Percentiles rank a stretch among this genome's conserved stretches.
phyloP scores from a whole-genome alignment of 2,329 filamentous ascomycete genomes.

The Chaetomiaceae sp. region DNA sequence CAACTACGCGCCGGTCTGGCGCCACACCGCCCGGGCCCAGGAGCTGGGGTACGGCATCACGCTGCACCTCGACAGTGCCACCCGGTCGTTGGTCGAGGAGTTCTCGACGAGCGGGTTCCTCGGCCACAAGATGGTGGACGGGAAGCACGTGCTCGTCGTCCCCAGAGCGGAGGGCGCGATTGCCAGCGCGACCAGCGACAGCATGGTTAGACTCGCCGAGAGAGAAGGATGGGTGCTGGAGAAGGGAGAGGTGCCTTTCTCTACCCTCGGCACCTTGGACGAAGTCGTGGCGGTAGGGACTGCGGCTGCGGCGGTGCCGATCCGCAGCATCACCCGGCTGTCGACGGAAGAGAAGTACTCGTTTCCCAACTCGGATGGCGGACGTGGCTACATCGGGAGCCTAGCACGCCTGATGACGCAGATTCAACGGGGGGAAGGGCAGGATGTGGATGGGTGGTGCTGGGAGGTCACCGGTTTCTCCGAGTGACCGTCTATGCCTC shows the following conservation, averaged over 20 bases:
- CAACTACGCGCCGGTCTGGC: slow-evolving; percentile 65
- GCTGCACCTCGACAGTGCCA: slow-evolving; percentile 63
- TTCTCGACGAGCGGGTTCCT: slow-evolving; percentile 66
- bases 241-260: slow-evolving; percentile 41
- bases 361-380: not conserved
- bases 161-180: slow-evolving; percentile 63
- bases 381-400: not conserved
- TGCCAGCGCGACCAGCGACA: slow-evolving; percentile 59
- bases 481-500: not conserved
- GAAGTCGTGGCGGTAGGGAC: slow-evolving; percentile 4
- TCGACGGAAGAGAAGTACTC: not conserved
- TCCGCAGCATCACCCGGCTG: not conserved
- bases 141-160: slow-evolving; percentile 42
- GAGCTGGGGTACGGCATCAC: slow-evolving; percentile 62
- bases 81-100: slow-evolving; percentile 60
- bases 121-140: slow-evolving; percentile 48
- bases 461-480: slow-evolving; percentile 1
- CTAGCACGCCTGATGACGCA: not conserved
- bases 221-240: slow-evolving; percentile 58
- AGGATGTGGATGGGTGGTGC: not conserved
- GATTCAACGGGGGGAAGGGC: not conserved
- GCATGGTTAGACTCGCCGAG: slow-evolving; percentile 54
- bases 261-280: not conserved
- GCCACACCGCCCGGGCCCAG: slow-evolving; percentile 57
- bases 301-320: not conserved